Conservation (phyloP, 805 yeast genomes). For the Sungouiella thailandica region DNA sequence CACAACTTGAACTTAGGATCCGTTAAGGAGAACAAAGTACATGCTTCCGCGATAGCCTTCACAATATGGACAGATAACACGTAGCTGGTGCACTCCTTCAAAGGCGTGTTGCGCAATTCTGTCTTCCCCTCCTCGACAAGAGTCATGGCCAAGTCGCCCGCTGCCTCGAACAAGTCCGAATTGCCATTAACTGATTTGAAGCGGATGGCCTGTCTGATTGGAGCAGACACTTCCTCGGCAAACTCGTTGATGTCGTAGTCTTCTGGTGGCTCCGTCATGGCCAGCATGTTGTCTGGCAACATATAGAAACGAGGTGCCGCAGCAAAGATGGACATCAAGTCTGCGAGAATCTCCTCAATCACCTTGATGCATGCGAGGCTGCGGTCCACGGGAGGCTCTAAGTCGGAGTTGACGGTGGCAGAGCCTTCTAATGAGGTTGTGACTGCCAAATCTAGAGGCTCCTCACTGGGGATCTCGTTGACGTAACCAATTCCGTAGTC, state of each 20-base stretch:
- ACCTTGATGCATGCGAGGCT: neutral
- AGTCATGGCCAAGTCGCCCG: slow-evolving; percentile 27
- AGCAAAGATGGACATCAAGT: slow-evolving; percentile 28
- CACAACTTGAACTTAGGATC: slow-evolving; percentile 33
- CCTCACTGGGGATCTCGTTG: slow-evolving; percentile 3
- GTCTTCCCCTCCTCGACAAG: slow-evolving; percentile 16
- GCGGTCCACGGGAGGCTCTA: neutral
- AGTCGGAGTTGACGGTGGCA: neutral
- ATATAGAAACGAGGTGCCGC: slow-evolving; percentile 23
- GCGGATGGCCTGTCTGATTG: slow-evolving; percentile 22
- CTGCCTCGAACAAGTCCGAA: slow-evolving; percentile 26
- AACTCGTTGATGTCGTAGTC: slow-evolving; percentile 13
- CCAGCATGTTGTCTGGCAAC: no score
- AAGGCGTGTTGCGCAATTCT: slow-evolving; percentile 2
- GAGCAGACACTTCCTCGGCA: slow-evolving; percentile 22
- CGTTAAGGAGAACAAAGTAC: slow-evolving; percentile 28
- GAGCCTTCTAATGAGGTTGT: no score
- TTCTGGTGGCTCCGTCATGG: neutral
- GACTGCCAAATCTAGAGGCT: neutral
- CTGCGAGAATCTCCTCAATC: slow-evolving; percentile 27
- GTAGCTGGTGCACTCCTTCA: slow-evolving; percentile 10
- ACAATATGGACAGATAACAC: slow-evolving; percentile 27
- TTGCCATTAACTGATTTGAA: slow-evolving; percentile 12
- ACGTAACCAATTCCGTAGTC: slow-evolving; percentile 14
- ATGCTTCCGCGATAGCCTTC: slow-evolving; percentile 31